Base-by-base conservation (phyloP, 495 filamentous ascomycete species). In the Aspergillus carlsbadensis region DNA sequence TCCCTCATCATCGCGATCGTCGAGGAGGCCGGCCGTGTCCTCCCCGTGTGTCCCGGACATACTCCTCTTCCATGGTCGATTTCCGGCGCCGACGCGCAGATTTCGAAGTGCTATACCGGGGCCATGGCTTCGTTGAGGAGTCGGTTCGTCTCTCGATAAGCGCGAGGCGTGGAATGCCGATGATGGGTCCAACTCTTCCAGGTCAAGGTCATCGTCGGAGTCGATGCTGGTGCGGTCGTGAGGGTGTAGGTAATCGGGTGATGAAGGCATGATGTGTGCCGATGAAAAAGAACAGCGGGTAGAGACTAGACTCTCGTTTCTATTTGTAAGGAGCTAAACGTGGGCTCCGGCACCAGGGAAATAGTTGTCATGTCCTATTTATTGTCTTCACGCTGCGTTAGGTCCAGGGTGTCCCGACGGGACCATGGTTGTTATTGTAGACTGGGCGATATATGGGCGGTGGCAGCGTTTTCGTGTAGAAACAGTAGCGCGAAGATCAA, bases 61-160 rank as follows among this genome's bases (percentile, higher is more conserved):
- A 70, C 60, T 71, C 42, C 70, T 67, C 61, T 62, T 68, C 86
- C 84, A 76, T 77, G 77, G 63, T 78, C 83, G 74, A 79, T 82
- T 78, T 76, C 85, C 69, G 67, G 81, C 68, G 58, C 86, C 84
- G 65, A 85, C 83, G 53, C 87, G 86, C 64, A 92, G 71, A 62
- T 84, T 89, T 33, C 86, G 81, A 55, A 92, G 65, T 15, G 88
- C 86, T 61, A 91, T 92, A 24, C 81, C 77, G 36, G 85, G 78
- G 31, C 77, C 74, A 68, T 74, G 72, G 58, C 73, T 69, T 75
- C 73, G 60, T 71, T 72, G 63, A 59, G 54, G 57, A 54, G 62
- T 61, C 44, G 70, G 65, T 31, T 77, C 70, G 42, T 79, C 75
- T 31, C 70, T 65, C 43, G 74, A 76, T 6, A 71, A 68, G 41